phyloP scores from a whole-genome alignment of 2,329 filamentous ascomycete species.

The Chaetothyriales sp. region DNA sequence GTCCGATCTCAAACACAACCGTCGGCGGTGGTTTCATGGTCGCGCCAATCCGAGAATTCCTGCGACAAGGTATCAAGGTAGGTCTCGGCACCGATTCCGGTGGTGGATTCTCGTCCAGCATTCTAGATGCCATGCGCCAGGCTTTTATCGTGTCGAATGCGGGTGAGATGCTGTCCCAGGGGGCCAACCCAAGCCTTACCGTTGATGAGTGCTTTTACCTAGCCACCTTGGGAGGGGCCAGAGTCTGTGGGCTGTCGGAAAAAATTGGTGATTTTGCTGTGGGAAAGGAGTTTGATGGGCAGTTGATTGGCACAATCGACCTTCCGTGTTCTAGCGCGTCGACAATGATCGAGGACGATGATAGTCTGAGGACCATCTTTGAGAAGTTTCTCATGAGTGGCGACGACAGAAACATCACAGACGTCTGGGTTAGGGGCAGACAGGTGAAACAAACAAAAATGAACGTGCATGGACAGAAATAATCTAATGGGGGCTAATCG shows the following conservation, averaged over 20 bases:
- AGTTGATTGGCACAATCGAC: conserved; percentile 10
- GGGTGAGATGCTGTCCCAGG: conserved; percentile 17
- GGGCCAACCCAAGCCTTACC: conserved; percentile 33
- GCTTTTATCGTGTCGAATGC: conserved; percentile 34
- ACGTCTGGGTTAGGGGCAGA: conserved; percentile 41
- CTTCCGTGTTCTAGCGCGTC: conserved; percentile 30
- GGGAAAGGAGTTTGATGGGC: conserved; percentile 24
- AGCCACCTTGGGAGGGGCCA: conserved; percentile 48
- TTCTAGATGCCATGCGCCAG: conserved; percentile 45
- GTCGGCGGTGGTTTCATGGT: conserved; percentile 45
- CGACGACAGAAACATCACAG: conserved; percentile 47
- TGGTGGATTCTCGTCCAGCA: conserved; percentile 44
- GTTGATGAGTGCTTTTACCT: conserved; percentile 45
- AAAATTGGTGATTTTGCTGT: conserved; percentile 22
- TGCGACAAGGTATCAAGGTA: conserved; percentile 42
- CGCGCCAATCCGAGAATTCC: conserved; percentile 40
- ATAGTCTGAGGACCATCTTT: conserved; percentile 36
- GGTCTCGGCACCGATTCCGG: conserved; percentile 48
- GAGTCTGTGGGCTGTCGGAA: conserved; percentile 41
- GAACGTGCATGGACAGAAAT: too few relatives aligned
- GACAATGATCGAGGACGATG: conserved; percentile 41
- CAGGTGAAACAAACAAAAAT: conserved; percentile 19
- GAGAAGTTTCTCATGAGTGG: conserved; percentile 55
- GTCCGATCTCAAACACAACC: conserved; percentile 49
- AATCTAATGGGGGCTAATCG: too few relatives aligned